A percentile compares a stretch with the other conserved stretches of the same genome.
Conservation (phyloP, 176 grass and related monocot genomes). For the Rhynchospora tenuis region DNA sequence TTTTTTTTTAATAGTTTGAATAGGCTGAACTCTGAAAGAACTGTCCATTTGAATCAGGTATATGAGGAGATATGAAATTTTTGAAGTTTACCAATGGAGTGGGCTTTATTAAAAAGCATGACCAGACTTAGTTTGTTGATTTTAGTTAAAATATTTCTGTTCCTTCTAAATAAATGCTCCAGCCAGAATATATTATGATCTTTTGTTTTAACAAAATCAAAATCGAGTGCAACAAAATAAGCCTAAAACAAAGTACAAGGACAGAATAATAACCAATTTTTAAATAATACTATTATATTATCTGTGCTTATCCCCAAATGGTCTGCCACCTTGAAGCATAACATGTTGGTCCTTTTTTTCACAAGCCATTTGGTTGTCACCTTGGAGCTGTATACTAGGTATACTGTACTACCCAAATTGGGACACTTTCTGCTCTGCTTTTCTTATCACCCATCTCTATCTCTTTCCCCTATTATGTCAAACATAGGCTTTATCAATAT, state of each 20-base stretch:
- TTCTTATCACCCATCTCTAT: neutral
- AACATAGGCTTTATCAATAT: neutral
- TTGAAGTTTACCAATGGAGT: no score
- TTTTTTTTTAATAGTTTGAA: no score
- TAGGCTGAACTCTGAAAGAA: no score
- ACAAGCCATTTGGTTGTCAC: constrained; percentile 32
- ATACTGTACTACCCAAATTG: neutral
- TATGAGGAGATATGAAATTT: no score
- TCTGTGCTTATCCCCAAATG: neutral
- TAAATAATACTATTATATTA: neutral
- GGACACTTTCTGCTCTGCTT: constrained; percentile 29
- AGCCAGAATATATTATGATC: no score
- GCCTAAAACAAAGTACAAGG: neutral
- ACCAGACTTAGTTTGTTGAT: no score
- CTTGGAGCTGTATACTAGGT: constrained; percentile 19
- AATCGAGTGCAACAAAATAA: neutral
- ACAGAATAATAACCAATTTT: neutral
- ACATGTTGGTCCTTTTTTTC: constrained; percentile 38
- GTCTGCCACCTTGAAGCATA: constrained; percentile 7
- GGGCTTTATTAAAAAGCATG: no score
- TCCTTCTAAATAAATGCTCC: neutral
- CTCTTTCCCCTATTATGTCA: neutral
- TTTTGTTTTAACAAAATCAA: neutral
- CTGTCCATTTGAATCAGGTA: no score
- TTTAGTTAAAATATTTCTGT: neutral